Base-by-base conservation (phyloP, 768 basidiomycete genomes). In the Lentinula sp. region DNA sequence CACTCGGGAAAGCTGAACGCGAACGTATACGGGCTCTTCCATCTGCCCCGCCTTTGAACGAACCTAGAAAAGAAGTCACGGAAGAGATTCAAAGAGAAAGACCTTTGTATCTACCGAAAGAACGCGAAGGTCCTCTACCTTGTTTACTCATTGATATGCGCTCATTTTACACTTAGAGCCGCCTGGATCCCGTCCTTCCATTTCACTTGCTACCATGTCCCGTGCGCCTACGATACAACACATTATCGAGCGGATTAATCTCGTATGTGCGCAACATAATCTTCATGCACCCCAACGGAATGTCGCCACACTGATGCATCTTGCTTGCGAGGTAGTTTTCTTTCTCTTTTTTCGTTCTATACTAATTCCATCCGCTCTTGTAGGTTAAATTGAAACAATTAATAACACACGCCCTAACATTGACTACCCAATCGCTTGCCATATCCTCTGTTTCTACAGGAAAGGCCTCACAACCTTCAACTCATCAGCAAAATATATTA, bases 311-410 rank as follows among this genome's bases (percentile, higher is more conserved):
- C 76, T 93, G 2, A 82, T 92, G 79, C 84, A 85, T 71, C 80
- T 91, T 52, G 91, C 91, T 1, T 88, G 86, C 66, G 90, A 93
- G 78, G 89, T 89, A 62, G 9, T 75, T 56, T 11, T 34, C 11
- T 18, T 34, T 5, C 11, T 37, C 1, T 15, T 56, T 23, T 60
- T 21, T 59, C 16, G 21, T 8, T 46, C 57, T 50, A 42, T 60
- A 60, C 35, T 52, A 21, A 61, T 32, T 2, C 42, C 37, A 15
- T 63, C n/a, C 10, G 2, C 15, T 21, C 32, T 31, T 32, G 11
- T 39, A 91, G 89, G 88, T 88, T 16, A 90, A 91, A 69, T 78
- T 93, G 4, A 93, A 93, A 68, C 88, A 92, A 61, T 81, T 93
- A 31, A 87, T 93, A 64, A 89, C 87, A 1, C 89, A 89, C 65